Evolutionary conservation across 345 rosid species (phyloP), one percentile per base, ranked within the genome.

Genomic region (Iberis pinnata): DNA sequence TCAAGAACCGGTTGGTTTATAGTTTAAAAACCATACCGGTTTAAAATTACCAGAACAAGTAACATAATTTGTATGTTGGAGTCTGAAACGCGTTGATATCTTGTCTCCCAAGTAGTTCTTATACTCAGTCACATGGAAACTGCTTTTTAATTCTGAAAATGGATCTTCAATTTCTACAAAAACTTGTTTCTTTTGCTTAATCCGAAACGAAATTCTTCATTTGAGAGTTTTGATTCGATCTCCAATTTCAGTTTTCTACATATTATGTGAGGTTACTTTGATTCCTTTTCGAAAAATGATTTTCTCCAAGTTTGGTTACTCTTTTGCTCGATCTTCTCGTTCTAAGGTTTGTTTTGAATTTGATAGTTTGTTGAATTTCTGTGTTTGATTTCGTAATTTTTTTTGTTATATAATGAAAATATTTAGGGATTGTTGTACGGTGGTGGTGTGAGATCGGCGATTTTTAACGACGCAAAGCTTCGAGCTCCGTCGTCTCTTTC

Each of bases 301-400:
- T 0, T 76, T 77, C 60, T 82, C 81, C 0, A 79, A 77, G 81
- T 74, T 88, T 24, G 69, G 71, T 41, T 80, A 78, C 29, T 64
- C 77, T 9, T 0, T 70, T 14, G 44, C 82, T 38, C 81, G 83
- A 48, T 75, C 86, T 37, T 82, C 81, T 61, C 78, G 72, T 22
- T 68, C 80, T 8, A 69, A 63, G 59, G 89, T 80, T 48, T 56
- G 71, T 60, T 20, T 53, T n/a, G n/a, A n/a, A n/a, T n/a, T n/a
- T n/a, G n/a, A n/a, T n/a, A n/a, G n/a, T n/a, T n/a, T 33, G 36
- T 47, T 38, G 9, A 5, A 13, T 18, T 12, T 17, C 29, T 48
- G 17, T 32, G 36, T 17, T 4, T 41, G 4, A 12, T 62, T 31
- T 39, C 32, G 46, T 8, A 5, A 9, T 37, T 47, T 48, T 18